These are phyloP conservation scores for Solanum hybrid DNA, from an alignment of 305 asterid species.

Conservation along the genomic window DNA sequence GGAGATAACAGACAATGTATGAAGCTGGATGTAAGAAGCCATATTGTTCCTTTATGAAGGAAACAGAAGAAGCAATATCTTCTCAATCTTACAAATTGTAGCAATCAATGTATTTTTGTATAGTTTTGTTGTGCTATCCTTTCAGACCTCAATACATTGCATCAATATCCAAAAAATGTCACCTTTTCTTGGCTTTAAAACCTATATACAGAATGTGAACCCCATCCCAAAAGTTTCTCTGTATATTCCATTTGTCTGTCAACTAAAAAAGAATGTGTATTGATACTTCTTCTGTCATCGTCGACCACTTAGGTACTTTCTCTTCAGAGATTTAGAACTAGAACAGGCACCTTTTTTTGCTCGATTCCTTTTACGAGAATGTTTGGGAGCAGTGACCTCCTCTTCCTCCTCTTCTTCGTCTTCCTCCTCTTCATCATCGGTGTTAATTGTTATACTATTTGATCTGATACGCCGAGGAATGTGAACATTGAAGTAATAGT, in stretches of 20 bases:
- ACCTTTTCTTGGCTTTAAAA: background rate
- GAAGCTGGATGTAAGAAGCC: background rate
- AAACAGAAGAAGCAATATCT: background rate
- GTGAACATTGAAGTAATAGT: slow-evolving; percentile 22
- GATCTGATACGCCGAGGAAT: slow-evolving; percentile 13
- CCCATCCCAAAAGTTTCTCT: background rate
- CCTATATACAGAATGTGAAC: background rate
- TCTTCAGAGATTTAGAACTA: background rate
- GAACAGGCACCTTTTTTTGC: background rate
- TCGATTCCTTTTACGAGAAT: background rate
- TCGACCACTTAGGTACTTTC: background rate
- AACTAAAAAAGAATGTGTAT: background rate
- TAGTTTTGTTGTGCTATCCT: background rate
- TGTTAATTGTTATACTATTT: background rate
- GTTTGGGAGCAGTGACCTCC: background rate
- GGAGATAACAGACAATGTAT: background rate
- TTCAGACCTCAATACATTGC: background rate
- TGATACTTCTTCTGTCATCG: background rate
- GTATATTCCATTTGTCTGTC: background rate
- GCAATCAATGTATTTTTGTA: background rate
- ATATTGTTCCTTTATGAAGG: background rate
- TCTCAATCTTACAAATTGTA: background rate
- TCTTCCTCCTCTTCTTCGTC: background rate
- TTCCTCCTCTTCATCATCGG: slow-evolving; percentile 18
- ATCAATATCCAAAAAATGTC: background rate